Base-by-base conservation (phyloP, 495 filamentous ascomycete species). In the Aspergillus campestris region DNA sequence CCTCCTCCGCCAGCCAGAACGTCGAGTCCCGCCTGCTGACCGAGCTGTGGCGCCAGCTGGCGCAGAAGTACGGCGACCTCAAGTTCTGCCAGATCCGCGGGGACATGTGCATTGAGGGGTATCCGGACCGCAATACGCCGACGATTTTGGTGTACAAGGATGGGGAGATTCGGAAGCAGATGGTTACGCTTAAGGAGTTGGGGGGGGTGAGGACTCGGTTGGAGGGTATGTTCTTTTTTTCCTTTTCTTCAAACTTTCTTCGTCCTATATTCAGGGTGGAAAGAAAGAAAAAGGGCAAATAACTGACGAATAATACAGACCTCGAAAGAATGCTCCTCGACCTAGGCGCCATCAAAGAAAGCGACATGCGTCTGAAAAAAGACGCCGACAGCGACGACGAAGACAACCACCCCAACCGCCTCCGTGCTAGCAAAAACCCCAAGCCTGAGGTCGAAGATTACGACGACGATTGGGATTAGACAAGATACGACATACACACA, bases 61-160 rank as follows among this genome's bases (percentile, higher is more conserved):
- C 92, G 11, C 64, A 62, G 44, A 87, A 87, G 57, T 97, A 83
- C 57, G 87, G 87, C 28, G 89, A 99, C 47, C 65, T 97, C 59
- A 99, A 99, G 66, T 99, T 99, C 69, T 96, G 90, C 61, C 88
- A 99, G 66, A 97, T 99, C 37, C 75, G 81, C 52, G 92, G 80
- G 3, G 83, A 89, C 57, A 82, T 94, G 77, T 95, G 92, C 46
- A 95, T 99, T 56, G 92, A 97, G 66, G 84, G 84, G 14, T 99
- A 97, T 61, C 92, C 92, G 11, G 94, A 97, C 58, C 75, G 75
- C 42, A 97, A 96, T 57, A 94, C 88, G 39, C 92, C 92, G 7
- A 99, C 92, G 6, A 90, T 99, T 29, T 65, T 99, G 45, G 78
- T 94, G 0, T 99, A 97, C 58, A 81, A 81, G 57, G 85, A 95